Percentiles rank a stretch among this genome's conserved stretches.
Evolutionary conservation across 2,329 filamentous ascomycete species (phyloP).

Genomic region (Colletotrichum orbiculare): DNA sequence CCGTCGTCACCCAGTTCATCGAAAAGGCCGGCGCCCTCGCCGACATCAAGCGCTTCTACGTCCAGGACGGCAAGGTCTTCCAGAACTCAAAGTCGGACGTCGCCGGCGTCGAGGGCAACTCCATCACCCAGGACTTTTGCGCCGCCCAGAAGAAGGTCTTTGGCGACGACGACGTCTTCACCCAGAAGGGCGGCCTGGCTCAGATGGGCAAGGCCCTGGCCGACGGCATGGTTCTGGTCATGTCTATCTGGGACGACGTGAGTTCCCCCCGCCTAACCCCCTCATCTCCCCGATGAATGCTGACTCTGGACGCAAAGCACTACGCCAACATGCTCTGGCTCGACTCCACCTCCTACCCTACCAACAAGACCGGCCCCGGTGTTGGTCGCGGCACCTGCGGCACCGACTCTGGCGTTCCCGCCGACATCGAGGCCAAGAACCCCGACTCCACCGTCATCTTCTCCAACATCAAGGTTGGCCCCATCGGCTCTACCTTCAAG

Average conservation of each 20-base stretch:
- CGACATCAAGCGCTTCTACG: conserved; percentile 73
- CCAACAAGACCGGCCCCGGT: conserved; percentile 57
- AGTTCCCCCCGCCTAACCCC: not conserved
- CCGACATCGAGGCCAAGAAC: conserved; percentile 57
- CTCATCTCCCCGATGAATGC: not conserved
- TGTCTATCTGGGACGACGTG: conserved; percentile 70
- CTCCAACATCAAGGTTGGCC: conserved; percentile 62
- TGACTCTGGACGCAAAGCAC: conserved; percentile 50
- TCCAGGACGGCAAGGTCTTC: conserved; percentile 71
- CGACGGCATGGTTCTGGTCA: conserved; percentile 59
- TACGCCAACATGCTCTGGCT: conserved; percentile 79
- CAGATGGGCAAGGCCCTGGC: conserved; percentile 62
- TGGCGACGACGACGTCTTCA: conserved; percentile 65
- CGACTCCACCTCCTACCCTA: conserved; percentile 71
- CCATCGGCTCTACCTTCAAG: conserved; percentile 64
- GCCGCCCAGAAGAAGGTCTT: conserved; percentile 67
- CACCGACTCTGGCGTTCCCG: conserved; percentile 61
- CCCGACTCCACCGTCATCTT: conserved; percentile 64
- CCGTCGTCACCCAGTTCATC: conserved; percentile 75
- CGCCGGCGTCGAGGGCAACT: conserved; percentile 52
- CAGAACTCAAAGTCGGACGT: conserved; percentile 60
- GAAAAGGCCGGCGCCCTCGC: conserved; percentile 61
- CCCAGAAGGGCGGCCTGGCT: conserved; percentile 65
- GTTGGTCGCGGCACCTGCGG: conserved; percentile 65
- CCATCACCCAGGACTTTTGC: conserved; percentile 70